These are phyloP conservation scores for Neurospora sp. DNA, from an alignment of 495 filamentous ascomycete species.

Conservation along the genomic window DNA sequence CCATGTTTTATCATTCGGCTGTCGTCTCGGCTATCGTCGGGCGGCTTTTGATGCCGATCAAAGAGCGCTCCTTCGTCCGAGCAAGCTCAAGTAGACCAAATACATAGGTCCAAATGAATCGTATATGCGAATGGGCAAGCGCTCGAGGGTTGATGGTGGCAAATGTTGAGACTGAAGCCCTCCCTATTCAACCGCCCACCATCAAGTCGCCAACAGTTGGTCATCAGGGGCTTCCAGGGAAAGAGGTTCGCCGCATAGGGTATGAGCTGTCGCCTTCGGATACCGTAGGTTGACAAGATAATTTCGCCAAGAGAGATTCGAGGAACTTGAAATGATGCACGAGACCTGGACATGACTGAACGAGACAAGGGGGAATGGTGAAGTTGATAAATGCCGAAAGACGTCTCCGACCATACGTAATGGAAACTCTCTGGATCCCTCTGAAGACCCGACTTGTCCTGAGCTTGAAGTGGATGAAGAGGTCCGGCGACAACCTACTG, in stretches of 20 bases:
- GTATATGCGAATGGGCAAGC: background rate
- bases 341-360: background rate
- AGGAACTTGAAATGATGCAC: background rate
- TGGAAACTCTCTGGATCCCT: background rate
- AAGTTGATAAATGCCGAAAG: background rate
- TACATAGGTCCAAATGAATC: background rate
- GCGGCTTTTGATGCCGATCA: background rate
- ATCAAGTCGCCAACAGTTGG: background rate
- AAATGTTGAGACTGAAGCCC: background rate
- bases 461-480: background rate
- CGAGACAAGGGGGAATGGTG: background rate
- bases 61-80: background rate
- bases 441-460: background rate
- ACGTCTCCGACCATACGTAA: background rate
- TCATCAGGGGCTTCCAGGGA: background rate
- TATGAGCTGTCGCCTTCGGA: background rate
- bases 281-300: background rate
- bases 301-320: background rate
- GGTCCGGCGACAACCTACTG: background rate
- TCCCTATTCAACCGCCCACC: background rate
- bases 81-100: background rate
- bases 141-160: background rate
- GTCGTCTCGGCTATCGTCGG: background rate
- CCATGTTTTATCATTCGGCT: background rate
- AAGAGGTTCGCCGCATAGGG: background rate